Evolutionary conservation across 2,329 filamentous ascomycete species (phyloP), one percentile per base, ranked within the genome.

Genomic region (Beauveria brongniartii): DNA sequence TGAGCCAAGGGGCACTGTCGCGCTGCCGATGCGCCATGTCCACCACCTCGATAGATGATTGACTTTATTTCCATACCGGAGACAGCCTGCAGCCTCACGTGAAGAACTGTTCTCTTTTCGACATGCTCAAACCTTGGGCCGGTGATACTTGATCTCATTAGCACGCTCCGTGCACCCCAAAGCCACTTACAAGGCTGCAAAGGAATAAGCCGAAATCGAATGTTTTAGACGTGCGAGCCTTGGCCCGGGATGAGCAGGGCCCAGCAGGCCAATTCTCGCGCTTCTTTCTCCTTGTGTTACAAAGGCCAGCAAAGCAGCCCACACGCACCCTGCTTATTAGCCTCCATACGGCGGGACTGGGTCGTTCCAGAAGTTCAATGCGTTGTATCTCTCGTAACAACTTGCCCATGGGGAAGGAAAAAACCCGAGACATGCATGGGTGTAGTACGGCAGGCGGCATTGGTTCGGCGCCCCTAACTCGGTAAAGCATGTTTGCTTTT

Each of bases 281-380:
- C 51, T 26, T 54, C 9, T 16, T 37, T 20, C 51, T 28, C 37
- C 37, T 28, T 8, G 51, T 54, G 51, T 54, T 24, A 54, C 22
- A 20, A 41, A 43, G n/a, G 37, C 37, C 51, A 54, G 34, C 34
- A 24, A 43, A 41, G 37, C 51, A 54, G 20, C 26, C 37, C 37
- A n/a, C 14, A 54, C 37, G 8, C 34, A 54, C 22, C 51, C 51
- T 41, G 24, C 24, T 24, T 24, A 37, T n/a, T 12, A 43, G 34
- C 37, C 41, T 28, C 22, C 22, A 37, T 37, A 37, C 34, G 12
- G 34, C 34, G 34, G 34, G 34, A 40, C 37, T 8, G 22, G 20
- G 22, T 54, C 51, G 51, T 54, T 54, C 51, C 51, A 54, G 51
- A 54, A 54, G 51, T 10, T 22, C n/a, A 52, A 40, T 40, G n/a